phyloP scores from a whole-genome alignment of 345 rosid genomes.

The Isatis tinctoria region DNA sequence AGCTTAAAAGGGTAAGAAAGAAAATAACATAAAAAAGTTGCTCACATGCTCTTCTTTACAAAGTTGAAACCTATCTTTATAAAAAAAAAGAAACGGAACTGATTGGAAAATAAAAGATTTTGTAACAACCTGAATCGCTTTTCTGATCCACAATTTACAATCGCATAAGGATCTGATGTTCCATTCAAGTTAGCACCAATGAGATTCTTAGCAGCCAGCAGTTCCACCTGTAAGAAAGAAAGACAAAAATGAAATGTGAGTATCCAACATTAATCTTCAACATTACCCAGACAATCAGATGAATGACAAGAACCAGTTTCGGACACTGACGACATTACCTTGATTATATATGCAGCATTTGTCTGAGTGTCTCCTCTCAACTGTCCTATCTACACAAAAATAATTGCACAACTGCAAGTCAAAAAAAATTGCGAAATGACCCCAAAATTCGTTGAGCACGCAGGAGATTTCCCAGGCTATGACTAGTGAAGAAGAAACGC shows the following conservation, averaged over 20 bases:
- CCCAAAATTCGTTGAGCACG: neutral
- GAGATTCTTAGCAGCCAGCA: constrained; percentile 96
- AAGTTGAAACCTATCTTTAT: neutral
- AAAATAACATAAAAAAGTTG: neutral
- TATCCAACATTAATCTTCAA: neutral
- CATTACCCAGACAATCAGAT: neutral
- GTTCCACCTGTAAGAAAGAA: constrained; percentile 64
- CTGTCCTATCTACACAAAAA: constrained; percentile 80
- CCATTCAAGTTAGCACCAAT: constrained; percentile 95
- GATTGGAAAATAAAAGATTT: neutral
- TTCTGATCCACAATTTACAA: constrained; percentile 93
- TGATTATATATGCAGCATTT: constrained; percentile 61
- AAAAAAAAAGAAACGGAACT: neutral
- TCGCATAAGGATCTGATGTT: constrained; percentile 96
- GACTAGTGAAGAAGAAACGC: neutral
- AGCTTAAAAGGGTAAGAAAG: constrained; percentile 5
- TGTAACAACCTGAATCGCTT: constrained; percentile 81
- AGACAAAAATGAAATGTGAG: neutral
- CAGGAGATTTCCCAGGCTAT: neutral
- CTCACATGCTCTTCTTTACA: constrained; percentile 11
- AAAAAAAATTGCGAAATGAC: constrained; percentile 23
- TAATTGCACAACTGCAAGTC: constrained; percentile 89
- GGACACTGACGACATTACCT: constrained; percentile 8
- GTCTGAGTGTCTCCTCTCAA: constrained; percentile 60
- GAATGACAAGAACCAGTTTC: neutral